Percentiles rank a stretch among this genome's conserved stretches.
These are phyloP conservation scores for Alternaria hordeiaustralica DNA, from an alignment of 2,329 filamentous ascomycete species.

Conservation along the genomic window DNA sequence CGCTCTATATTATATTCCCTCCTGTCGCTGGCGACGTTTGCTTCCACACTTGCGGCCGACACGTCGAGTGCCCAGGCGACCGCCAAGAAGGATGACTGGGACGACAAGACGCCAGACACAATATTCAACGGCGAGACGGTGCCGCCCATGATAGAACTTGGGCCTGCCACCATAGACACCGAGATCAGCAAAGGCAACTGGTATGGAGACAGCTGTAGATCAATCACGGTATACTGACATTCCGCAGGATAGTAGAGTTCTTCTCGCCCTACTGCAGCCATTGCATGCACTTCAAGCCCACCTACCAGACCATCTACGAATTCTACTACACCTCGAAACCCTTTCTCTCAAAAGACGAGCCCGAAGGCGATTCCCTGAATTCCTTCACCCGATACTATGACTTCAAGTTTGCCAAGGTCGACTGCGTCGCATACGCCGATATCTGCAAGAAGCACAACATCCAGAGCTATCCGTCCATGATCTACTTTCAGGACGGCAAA, in stretches of 20 bases:
- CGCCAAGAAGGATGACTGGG: conserved; percentile 32
- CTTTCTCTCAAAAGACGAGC: conserved; percentile 56
- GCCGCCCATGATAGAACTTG: conserved; percentile 68
- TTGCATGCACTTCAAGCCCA: conserved; percentile 80
- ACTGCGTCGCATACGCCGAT: conserved; percentile 85
- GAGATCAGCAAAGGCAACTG: conserved; percentile 71
- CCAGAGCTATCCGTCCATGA: conserved; percentile 74
- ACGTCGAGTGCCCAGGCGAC: conserved; percentile 16
- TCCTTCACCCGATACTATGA: conserved; percentile 84
- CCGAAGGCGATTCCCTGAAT: conserved; percentile 60
- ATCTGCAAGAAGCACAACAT: conserved; percentile 74
- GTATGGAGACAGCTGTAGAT: conserved; percentile 49
- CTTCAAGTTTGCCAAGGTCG: conserved; percentile 84
- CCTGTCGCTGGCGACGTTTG: conserved; percentile 47
- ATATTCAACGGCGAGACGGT: conserved; percentile 72
- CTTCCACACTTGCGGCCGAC: conserved; percentile 34
- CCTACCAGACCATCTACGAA: conserved; percentile 92
- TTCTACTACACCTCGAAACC: conserved; percentile 91
- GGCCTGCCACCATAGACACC: conserved; percentile 63
- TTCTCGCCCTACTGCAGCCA: conserved; percentile 66
- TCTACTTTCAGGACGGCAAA: conserved; percentile 80
- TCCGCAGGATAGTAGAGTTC: conserved; percentile 55
- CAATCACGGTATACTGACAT: neutral
- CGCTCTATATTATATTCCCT: conserved; percentile 45
- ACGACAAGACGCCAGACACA: conserved; percentile 53